Base-by-base conservation (phyloP, 371 early-diverging fungal genomes). In the Basidiobolus meristosporus region DNA sequence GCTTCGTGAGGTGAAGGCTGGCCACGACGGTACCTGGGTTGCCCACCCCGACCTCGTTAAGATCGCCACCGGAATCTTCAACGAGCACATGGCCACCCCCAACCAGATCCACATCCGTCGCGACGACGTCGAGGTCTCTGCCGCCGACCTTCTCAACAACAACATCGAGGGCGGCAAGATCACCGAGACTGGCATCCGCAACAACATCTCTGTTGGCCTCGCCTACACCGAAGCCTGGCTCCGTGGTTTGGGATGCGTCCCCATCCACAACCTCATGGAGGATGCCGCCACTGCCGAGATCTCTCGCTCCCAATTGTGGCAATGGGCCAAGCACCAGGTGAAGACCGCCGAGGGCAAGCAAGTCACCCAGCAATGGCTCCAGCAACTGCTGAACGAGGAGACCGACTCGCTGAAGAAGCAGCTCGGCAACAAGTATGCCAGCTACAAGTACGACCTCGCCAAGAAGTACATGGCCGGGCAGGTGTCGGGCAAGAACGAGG, bases 211-310 rank as follows among this genome's bases (percentile, higher is more conserved):
- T 26, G 83, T 93, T 36, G 86, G 84, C 21, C 66, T 96, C 32
- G 62, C 73, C 38, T 96, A 96, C 60, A 91, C 90, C 78, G 90
- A 87, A 59, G 73, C 90, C 32, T 96, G 96, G 96, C 68, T 96
- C 38, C 73, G 83, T 48, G 96, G 91, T 14, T 58, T 65, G 35
- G 97, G 97, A 12, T 93, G 93, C 55, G 93, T 96, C 12, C 97
- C 97, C 28, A 90, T 96, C 58, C 79, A 87, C 69, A 80, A 90
- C 66, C 62, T 91, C 36, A 90, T 91, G 92, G 92, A 91, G 63
- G 92, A 91, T 42, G 92, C 92, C 3, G 92, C 97, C 20, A 96
- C 97, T 0, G 93, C 92, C 28, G 97, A 96, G 65, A 96, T 96
- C 50, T 85, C 90, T 11, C 79, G 96, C 33, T 83, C 89, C 16